Conservation (phyloP, 2,329 filamentous ascomycete genomes). For the Pestalotiopsis sp. region DNA sequence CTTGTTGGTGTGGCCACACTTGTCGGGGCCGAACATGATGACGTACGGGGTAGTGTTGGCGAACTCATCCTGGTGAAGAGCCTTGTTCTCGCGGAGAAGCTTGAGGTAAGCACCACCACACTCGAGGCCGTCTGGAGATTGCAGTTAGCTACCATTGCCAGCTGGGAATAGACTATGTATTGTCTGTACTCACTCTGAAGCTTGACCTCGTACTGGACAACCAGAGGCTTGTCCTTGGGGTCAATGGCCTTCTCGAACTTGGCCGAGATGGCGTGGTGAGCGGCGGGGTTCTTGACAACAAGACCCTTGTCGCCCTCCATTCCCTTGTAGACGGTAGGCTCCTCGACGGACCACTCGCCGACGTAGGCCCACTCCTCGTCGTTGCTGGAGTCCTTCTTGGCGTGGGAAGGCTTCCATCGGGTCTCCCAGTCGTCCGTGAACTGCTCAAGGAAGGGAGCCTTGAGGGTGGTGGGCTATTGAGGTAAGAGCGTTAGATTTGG, state of each 20-base stretch:
- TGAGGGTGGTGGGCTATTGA: slow-evolving; percentile 77
- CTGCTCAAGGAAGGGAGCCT: slow-evolving; percentile 96
- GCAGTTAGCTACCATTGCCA: slow-evolving; percentile 34
- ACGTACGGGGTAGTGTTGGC: slow-evolving; percentile 96
- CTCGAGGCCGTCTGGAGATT: slow-evolving; percentile 77
- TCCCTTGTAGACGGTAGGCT: slow-evolving; percentile 87
- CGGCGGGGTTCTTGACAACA: slow-evolving; percentile 96
- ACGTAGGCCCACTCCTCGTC: slow-evolving; percentile 98
- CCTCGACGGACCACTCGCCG: slow-evolving; percentile 95
- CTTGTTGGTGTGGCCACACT: slow-evolving; percentile 99
- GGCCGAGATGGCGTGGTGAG: slow-evolving; percentile 98
- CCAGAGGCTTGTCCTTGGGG: slow-evolving; percentile 95
- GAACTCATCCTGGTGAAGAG: slow-evolving; percentile 96
- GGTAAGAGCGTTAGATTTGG: background rate
- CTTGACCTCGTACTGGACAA: slow-evolving; percentile 99
- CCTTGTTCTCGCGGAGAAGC: slow-evolving; percentile 96
- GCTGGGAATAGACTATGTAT: background rate
- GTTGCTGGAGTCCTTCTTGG: slow-evolving; percentile 86
- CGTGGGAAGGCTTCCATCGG: slow-evolving; percentile 92
- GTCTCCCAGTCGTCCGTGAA: slow-evolving; percentile 96
- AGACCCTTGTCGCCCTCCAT: slow-evolving; percentile 95
- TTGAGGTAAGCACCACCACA: slow-evolving; percentile 99
- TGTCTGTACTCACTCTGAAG: slow-evolving; percentile 78
- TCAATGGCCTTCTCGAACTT: slow-evolving; percentile 97
- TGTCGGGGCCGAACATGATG: slow-evolving; percentile 99